Conservation (phyloP, 2,329 filamentous ascomycete species). For the Diaporthe ilicicola region DNA sequence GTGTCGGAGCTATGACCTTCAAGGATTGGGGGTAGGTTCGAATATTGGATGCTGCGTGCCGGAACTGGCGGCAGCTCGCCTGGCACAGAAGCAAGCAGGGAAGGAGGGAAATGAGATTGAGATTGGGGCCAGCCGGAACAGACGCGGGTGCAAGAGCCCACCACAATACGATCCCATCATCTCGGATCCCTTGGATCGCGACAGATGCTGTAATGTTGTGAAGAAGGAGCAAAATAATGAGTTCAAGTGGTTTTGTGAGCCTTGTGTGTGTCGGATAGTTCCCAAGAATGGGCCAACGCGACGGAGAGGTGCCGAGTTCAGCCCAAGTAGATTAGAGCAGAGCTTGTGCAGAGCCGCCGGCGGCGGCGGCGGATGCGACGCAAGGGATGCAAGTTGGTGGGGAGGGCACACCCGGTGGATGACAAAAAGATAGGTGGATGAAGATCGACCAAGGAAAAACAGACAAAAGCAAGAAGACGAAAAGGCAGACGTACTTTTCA, state of each 20-base stretch:
- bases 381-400: background rate
- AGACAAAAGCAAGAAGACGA: constrained; percentile 18
- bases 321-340: background rate
- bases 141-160: background rate
- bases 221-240: background rate
- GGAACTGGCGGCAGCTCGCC: constrained; percentile 27
- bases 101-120: constrained; percentile 25
- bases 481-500: constrained; percentile 62
- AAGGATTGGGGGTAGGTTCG: constrained; percentile 17
- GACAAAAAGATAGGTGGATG: constrained; percentile 18
- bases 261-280: background rate
- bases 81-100: constrained; percentile 5
- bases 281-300: background rate
- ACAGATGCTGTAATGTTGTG: background rate
- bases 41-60: constrained; percentile 10
- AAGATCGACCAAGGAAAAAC: constrained; percentile 26
- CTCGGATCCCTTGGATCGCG: constrained; percentile 13
- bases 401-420: constrained; percentile 1
- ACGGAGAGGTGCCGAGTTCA: background rate
- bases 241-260: background rate
- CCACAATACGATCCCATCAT: constrained; percentile 7
- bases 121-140: constrained; percentile 7
- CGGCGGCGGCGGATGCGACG: constrained; percentile 10
- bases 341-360: constrained; percentile 18
- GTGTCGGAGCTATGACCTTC: constrained; percentile 24